A percentile compares a stretch with the other conserved stretches of the same genome.
Conservation (phyloP, 352 stramenopile genomes). For the Saprolegnia parasitica region DNA sequence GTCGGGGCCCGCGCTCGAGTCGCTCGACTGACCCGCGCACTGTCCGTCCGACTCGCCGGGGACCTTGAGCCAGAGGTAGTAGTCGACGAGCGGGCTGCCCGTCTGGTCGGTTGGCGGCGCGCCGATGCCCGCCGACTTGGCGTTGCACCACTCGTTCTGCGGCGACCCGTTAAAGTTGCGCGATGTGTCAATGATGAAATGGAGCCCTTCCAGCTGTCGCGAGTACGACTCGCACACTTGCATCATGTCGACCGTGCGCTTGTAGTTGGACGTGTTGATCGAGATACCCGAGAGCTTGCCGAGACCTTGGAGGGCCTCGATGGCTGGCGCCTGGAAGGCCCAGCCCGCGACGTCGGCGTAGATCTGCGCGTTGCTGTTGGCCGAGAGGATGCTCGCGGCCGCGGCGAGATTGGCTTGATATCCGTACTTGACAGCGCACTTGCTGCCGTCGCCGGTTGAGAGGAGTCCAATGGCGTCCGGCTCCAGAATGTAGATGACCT, state of each 20-base stretch:
- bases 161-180: constrained; percentile 35
- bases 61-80: constrained; percentile 47
- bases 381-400: constrained; percentile 30
- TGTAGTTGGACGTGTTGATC: constrained; percentile 75
- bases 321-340: constrained; percentile 13
- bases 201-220: constrained; percentile 29
- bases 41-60: constrained; percentile 46
- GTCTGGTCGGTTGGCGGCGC: constrained; percentile 36
- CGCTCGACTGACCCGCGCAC: constrained; percentile 38
- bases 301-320: constrained; percentile 26
- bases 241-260: constrained; percentile 43
- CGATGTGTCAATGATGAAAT: constrained; percentile 44
- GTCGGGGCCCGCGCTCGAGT: constrained; percentile 43
- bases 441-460: background rate
- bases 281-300: constrained; percentile 52
- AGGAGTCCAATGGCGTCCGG: constrained; percentile 35
- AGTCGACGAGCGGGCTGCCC: constrained; percentile 34
- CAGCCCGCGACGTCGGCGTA: constrained; percentile 37
- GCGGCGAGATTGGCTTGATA: constrained; percentile 33
- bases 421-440: constrained; percentile 30
- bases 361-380: constrained; percentile 35
- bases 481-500: constrained; percentile 39
- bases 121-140: constrained; percentile 37
- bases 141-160: constrained; percentile 45
- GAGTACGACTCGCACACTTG: constrained; percentile 45